Evolutionary conservation across 2,329 filamentous ascomycete species (phyloP), one percentile per base, ranked within the genome.

Genomic region (Aspergillus ibericus): DNA sequence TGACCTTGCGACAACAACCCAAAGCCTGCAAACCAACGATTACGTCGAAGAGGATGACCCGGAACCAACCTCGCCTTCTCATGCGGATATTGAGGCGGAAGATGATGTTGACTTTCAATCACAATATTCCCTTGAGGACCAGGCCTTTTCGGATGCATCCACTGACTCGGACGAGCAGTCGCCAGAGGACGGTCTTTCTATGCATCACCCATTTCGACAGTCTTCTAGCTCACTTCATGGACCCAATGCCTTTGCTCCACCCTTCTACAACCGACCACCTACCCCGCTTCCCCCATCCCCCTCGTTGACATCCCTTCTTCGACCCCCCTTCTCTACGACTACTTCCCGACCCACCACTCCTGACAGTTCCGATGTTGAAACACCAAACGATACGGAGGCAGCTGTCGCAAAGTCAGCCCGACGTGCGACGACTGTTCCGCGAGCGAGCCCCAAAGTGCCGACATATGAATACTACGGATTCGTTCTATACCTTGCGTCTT

Each of bases 401-500:
- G 82, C 81, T 13, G 84, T 89, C 36, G 82, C 87, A 27, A 82
- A 78, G 70, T 86, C 83, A 27, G 86, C 83, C 56, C 81, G 79
- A 51, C 81, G 80, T 67, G 84, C 80, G 61, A 84, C 81, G 61
- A 88, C 84, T 1, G 86, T 96, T 16, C 91, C 93, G 5, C 89
- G 92, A 56, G 93, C 92, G 1, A 89, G 89, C 55, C 95, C 95
- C 1, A 92, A 95, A 72, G 93, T 99, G 2, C 95, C 95, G n/a
- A 99, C 95, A 0, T 98, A 99, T 79, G 95, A 99, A 74, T 99
- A 98, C 84, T 98, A 98, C 75, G 95, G 95, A 73, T 99, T 99
- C 78, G 93, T 96, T 55, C 85, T 99, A 51, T 98, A 99, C 79
- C 84, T 99, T 38, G 91, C 93, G 71, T 93, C 89, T 62, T 91